Conservation (phyloP, 2,329 filamentous ascomycete genomes). For the Pyricularia sp. region DNA sequence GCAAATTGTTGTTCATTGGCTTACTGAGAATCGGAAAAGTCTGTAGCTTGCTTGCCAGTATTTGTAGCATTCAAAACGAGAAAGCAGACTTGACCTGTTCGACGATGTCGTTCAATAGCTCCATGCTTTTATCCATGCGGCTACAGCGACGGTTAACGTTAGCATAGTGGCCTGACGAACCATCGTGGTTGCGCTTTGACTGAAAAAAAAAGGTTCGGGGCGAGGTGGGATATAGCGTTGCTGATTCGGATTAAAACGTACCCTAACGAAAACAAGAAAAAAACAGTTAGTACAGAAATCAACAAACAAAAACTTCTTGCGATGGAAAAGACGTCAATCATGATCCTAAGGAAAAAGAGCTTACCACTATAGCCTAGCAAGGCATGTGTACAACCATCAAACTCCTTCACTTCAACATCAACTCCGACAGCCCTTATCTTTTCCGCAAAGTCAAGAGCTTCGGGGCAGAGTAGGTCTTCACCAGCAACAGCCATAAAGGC, state of each 20-base stretch:
- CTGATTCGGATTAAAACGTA: not conserved
- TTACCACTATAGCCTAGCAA: constrained; percentile 1
- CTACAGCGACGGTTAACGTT: not conserved
- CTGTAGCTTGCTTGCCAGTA: not conserved
- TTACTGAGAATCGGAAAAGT: not conserved
- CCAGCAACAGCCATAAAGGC: constrained; percentile 23
- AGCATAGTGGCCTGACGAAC: not conserved
- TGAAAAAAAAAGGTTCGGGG: not conserved
- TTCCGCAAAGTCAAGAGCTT: constrained; percentile 19
- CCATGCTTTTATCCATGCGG: not conserved
- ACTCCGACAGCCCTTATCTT: constrained; percentile 12
- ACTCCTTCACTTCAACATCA: constrained; percentile 13
- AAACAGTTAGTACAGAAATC: not conserved
- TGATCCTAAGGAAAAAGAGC: not conserved
- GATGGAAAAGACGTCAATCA: not conserved
- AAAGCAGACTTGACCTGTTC: constrained; percentile 1
- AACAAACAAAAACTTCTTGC: not conserved
- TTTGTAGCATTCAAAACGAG: not conserved
- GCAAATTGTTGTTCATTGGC: not conserved
- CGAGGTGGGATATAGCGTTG: not conserved
- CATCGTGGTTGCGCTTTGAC: not conserved
- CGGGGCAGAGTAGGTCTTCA: constrained; percentile 21
- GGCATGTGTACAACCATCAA: constrained; percentile 9
- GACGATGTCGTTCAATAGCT: not conserved
- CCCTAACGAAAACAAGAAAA: not conserved